Evolutionary conservation across 2,329 filamentous ascomycete species (phyloP).

Genomic region (Capronia americana): DNA sequence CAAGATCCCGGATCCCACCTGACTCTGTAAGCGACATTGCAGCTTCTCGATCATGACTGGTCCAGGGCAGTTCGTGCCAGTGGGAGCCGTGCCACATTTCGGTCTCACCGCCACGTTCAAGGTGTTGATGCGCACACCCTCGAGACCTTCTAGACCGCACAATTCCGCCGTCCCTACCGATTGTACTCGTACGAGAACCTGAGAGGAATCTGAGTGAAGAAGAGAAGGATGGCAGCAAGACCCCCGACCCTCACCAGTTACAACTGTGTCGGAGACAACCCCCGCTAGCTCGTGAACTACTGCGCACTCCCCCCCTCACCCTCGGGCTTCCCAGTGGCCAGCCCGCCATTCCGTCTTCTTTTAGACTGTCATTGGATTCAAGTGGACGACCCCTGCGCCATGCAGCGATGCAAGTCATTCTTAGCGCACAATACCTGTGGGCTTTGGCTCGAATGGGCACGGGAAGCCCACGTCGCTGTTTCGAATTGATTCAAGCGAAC

Average conservation of each 20-base stretch:
- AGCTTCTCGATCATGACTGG: slow-evolving; percentile 25
- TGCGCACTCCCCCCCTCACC: background rate
- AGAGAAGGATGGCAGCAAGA: background rate
- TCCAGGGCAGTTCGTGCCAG: slow-evolving; percentile 12
- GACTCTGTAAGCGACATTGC: slow-evolving; percentile 18
- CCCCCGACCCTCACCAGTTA: background rate
- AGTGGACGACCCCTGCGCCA: slow-evolving; percentile 35
- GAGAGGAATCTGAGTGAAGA: background rate
- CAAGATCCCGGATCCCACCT: slow-evolving; percentile 26
- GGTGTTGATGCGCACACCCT: background rate
- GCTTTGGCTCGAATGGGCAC: slow-evolving; percentile 10
- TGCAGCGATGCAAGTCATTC: slow-evolving; percentile 37
- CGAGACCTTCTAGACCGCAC: background rate
- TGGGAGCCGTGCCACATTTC: background rate
- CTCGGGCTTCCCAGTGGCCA: slow-evolving; percentile 3
- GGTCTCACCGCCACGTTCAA: slow-evolving; percentile 25
- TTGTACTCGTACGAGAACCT: background rate
- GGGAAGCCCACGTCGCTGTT: slow-evolving; percentile 21
- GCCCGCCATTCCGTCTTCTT: slow-evolving; percentile 2
- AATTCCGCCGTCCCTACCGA: background rate
- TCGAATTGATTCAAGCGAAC: slow-evolving; percentile 25
- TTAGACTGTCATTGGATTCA: slow-evolving; percentile 19
- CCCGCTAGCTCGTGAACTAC: slow-evolving; percentile 5
- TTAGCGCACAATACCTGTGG: slow-evolving; percentile 24
- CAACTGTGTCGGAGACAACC: slow-evolving; percentile 11